Percentiles rank a stretch among this genome's conserved stretches.
These are phyloP conservation scores for Leishmania braziliensis DNA, from an alignment of 208 protist genomes.

Conservation along the genomic window DNA sequence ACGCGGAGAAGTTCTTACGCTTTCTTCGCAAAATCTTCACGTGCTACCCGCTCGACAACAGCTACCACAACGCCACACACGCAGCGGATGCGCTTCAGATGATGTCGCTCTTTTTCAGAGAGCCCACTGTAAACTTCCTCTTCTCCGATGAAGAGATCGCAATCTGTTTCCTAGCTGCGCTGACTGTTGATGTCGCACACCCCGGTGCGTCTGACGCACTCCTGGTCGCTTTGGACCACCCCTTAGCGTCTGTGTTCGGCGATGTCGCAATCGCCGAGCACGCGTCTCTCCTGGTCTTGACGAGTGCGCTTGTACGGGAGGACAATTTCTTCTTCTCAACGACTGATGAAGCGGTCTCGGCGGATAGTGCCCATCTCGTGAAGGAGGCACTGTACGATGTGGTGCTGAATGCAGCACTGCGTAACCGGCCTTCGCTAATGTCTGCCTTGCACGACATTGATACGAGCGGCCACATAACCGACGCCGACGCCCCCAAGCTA, in stretches of 20 bases:
- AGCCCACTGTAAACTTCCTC: conserved; percentile 65
- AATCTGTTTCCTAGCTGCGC: conserved; percentile 69
- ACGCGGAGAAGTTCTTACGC: conserved; percentile 62
- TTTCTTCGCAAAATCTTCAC: conserved; percentile 68
- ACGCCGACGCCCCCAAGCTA: conserved; percentile 45
- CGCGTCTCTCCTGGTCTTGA: conserved; percentile 54
- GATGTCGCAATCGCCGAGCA: conserved; percentile 56
- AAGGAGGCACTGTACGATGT: conserved; percentile 63
- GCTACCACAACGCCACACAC: conserved; percentile 84
- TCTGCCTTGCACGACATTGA: conserved; percentile 41
- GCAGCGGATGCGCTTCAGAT: conserved; percentile 86
- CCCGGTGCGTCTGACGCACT: conserved; percentile 79
- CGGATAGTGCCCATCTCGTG: conserved; percentile 41
- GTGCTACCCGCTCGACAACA: conserved; percentile 60
- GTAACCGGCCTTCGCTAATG: conserved; percentile 42
- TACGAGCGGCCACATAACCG: conserved; percentile 33
- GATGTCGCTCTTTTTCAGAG: conserved; percentile 78
- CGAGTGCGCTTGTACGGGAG: conserved; percentile 49
- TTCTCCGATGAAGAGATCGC: conserved; percentile 89
- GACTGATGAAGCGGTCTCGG: conserved; percentile 17
- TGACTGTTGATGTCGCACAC: conserved; percentile 80
- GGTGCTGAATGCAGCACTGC: conserved; percentile 40
- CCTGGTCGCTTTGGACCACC: conserved; percentile 69
- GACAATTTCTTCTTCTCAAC: conserved; percentile 54
- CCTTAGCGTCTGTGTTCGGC: conserved; percentile 72